phyloP scores from a whole-genome alignment of 345 rosid species.

The Raphanus sativus region DNA sequence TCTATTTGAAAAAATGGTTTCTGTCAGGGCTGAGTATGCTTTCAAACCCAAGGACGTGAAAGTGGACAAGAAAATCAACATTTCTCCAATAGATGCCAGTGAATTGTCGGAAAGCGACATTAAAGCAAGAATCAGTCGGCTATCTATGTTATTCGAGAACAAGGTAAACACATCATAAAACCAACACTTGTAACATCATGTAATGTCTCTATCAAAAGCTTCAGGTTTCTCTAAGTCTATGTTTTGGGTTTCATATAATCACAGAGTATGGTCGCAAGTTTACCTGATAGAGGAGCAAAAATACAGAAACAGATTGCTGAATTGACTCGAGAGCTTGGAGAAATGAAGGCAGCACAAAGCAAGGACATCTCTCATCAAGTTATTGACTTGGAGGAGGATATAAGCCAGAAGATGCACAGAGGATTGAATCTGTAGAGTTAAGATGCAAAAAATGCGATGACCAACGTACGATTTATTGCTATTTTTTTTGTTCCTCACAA shows the following conservation, averaged over 20 bases:
- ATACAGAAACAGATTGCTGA: slow-evolving; percentile 66
- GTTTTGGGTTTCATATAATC: slow-evolving; percentile 8
- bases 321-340: slow-evolving; percentile 58
- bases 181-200: neutral
- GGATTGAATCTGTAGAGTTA: slow-evolving; percentile 55
- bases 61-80: slow-evolving; percentile 43
- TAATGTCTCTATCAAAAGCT: neutral
- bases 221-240: neutral
- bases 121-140: slow-evolving; percentile 61
- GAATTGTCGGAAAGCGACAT: slow-evolving; percentile 71
- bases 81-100: slow-evolving; percentile 48
- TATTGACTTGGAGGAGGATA: slow-evolving; percentile 62
- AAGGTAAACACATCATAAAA: slow-evolving; percentile 51
- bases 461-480: neutral
- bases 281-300: slow-evolving; percentile 82
- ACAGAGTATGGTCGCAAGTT: slow-evolving; percentile 62
- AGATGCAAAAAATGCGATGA: slow-evolving; percentile 7
- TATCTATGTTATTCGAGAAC: slow-evolving; percentile 52
- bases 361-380: slow-evolving; percentile 40
- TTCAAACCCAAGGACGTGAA: slow-evolving; percentile 83
- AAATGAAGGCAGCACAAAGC: slow-evolving; percentile 41
- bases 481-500: neutral
- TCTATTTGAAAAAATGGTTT: slow-evolving; percentile 8
- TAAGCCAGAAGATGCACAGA: slow-evolving; percentile 52
- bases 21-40: slow-evolving; percentile 69